A percentile compares a stretch with the other conserved stretches of the same genome.
These are phyloP conservation scores for Diospyros lotus DNA, from an alignment of 148 eudicot genomes.

Conservation along the genomic window DNA sequence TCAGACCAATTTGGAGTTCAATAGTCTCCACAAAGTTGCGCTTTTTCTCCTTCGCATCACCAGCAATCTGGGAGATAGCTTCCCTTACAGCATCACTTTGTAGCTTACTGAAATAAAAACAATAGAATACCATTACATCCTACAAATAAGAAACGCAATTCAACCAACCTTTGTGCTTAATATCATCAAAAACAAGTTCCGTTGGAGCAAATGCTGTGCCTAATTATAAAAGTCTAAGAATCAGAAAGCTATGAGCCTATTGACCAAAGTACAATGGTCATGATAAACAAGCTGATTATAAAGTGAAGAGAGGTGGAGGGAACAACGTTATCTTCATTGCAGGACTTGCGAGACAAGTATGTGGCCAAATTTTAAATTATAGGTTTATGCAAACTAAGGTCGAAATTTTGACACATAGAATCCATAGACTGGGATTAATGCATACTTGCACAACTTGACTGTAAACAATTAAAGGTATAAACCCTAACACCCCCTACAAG, in stretches of 20 bases:
- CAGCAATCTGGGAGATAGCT: slow-evolving; percentile 31
- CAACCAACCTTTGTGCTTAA: not conserved
- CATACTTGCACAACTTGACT: no score
- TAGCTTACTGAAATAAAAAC: slow-evolving; percentile 30
- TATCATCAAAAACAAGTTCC: not conserved
- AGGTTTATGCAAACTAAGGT: no score
- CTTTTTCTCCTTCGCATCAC: slow-evolving; percentile 31
- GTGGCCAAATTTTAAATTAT: no score
- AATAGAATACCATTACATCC: not conserved
- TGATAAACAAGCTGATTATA: not conserved
- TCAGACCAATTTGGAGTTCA: slow-evolving; percentile 48
- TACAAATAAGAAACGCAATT: not conserved
- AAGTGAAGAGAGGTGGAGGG: not conserved
- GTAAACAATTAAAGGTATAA: not conserved
- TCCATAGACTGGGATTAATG: no score
- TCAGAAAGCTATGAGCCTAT: not conserved
- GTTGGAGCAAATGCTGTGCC: not conserved
- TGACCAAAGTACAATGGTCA: not conserved
- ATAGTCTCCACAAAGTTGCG: slow-evolving; percentile 39
- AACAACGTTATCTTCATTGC: no score
- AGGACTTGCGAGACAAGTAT: no score
- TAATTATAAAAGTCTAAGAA: not conserved
- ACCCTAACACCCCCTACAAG: not conserved
- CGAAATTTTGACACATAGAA: no score
- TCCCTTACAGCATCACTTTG: slow-evolving; percentile 44